Evolutionary conservation across 805 yeast genomes (phyloP), one percentile per base, ranked within the genome.

Genomic region (Priceomyces melissophilus): DNA sequence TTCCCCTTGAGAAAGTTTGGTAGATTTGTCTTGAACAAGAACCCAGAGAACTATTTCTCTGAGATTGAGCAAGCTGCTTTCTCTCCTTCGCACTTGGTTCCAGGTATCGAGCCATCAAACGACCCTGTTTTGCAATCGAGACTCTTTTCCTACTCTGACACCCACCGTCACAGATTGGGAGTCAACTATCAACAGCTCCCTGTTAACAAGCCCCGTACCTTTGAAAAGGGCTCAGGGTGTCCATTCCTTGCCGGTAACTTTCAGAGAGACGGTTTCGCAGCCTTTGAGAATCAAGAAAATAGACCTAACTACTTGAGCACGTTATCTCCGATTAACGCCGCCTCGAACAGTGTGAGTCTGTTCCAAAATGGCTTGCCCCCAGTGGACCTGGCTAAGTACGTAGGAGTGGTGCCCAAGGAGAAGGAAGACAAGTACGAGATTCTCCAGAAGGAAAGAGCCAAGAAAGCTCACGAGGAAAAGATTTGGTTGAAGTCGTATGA

Each of bases 51-150:
- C 63, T 79, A 74, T 50, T 50, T 47, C 42, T 55, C 54, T 29
- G 61, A 86, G 61, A 76, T 84, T 42, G 95, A 86, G 63, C 93
- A 86, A 60, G 85, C 82, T 46, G 95, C 95, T 1, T 86, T 86
- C 62, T 80, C 90, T 2, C 95, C 95, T 45, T 80, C 89, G 11
- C 87, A 84, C 63, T 78, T 87, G n/a, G 84, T 85, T 28, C 93
- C 93, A 35, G 85, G 86, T 53, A 81, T 82, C 69, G 89, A 84
- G 63, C 76, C 91, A 12, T 80, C 87, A 29, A 87, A 87, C 43
- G 95, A 86, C 58, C 95, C 95, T 2, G 91, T 86, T 28, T 71
- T 86, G 56, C 93, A 86, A 62, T 78, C 89, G 9, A 78, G 95
- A 67, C 70, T 86, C 54, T 86, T 83, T 63, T 82, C 91, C 1